These are phyloP conservation scores for Corrigiola litoralis DNA, from an alignment of 179 eudicot species.

Conservation along the genomic window DNA sequence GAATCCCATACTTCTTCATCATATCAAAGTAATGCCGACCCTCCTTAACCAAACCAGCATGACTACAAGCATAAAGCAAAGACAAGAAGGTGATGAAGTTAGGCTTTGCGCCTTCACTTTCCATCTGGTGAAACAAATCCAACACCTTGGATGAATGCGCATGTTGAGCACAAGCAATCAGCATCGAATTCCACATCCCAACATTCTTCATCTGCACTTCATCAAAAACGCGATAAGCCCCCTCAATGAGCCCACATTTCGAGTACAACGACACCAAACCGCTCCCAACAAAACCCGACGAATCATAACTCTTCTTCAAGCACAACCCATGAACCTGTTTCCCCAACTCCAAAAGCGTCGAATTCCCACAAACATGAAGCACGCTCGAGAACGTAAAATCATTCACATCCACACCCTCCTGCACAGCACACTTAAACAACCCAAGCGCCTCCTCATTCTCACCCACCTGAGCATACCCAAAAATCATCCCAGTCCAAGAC, in stretches of 20 bases:
- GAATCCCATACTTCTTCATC: slow-evolving; percentile 59
- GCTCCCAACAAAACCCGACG: slow-evolving; percentile 78
- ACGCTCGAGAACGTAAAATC: slow-evolving; percentile 90
- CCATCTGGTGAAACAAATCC: slow-evolving; percentile 55
- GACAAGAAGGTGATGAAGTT: slow-evolving; percentile 84
- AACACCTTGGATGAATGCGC: slow-evolving; percentile 48
- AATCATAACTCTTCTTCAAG: slow-evolving; percentile 55
- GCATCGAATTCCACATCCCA: slow-evolving; percentile 87
- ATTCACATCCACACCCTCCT: slow-evolving; percentile 63
- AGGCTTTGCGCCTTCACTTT: slow-evolving; percentile 42
- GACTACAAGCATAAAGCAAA: slow-evolving; percentile 81
- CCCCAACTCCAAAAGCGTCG: slow-evolving; percentile 68
- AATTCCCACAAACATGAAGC: slow-evolving; percentile 68
- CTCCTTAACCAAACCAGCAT: slow-evolving; percentile 67
- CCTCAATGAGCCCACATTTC: slow-evolving; percentile 63
- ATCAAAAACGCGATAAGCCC: slow-evolving; percentile 56
- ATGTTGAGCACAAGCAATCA: slow-evolving; percentile 89
- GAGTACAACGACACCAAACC: slow-evolving; percentile 80
- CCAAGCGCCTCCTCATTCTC: slow-evolving; percentile 70
- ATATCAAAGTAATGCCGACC: slow-evolving; percentile 59
- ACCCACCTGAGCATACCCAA: slow-evolving; percentile 71
- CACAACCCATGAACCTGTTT: slow-evolving; percentile 66
- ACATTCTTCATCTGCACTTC: slow-evolving; percentile 49
- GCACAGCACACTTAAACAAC: slow-evolving; percentile 56
- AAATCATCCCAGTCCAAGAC: slow-evolving; percentile 90